phyloP scores from a whole-genome alignment of 2,329 filamentous ascomycete genomes.

The Hypoxylon sp. region DNA sequence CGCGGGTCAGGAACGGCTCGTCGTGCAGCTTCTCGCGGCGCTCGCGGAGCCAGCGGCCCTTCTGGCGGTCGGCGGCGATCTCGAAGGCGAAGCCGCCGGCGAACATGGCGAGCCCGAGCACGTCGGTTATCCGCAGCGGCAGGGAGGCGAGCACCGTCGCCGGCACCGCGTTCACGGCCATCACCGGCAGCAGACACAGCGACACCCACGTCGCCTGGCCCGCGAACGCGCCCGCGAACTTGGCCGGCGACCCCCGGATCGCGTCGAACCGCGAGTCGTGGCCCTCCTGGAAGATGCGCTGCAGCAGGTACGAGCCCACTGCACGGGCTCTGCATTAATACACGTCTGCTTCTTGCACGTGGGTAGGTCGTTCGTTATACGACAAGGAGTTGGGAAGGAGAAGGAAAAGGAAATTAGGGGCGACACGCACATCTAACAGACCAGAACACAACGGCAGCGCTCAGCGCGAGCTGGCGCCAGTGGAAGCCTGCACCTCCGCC shows the following conservation, averaged over 20 bases:
- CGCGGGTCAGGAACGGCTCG: constrained; percentile 70
- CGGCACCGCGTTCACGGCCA: constrained; percentile 69
- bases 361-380: too few relatives aligned
- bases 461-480: constrained; percentile 63
- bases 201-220: constrained; percentile 74
- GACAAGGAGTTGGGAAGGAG: background rate
- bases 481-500: constrained; percentile 58
- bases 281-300: constrained; percentile 65
- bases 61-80: constrained; percentile 69
- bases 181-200: constrained; percentile 70
- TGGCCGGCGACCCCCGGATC: constrained; percentile 48
- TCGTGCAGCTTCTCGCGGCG: constrained; percentile 71
- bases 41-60: constrained; percentile 66
- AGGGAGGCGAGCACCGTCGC: constrained; percentile 59
- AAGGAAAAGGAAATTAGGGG: constrained; percentile 1
- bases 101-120: constrained; percentile 66
- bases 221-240: constrained; percentile 50
- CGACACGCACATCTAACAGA: constrained; percentile 61
- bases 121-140: constrained; percentile 60
- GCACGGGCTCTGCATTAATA: too few relatives aligned
- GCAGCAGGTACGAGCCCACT: constrained; percentile 72
- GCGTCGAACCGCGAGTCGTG: constrained; percentile 61
- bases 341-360: too few relatives aligned
- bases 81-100: constrained; percentile 67
- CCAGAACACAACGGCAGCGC: constrained; percentile 60